These are phyloP conservation scores for Gynochthodes officinalis DNA, from an alignment of 257 asterid species.

Conservation along the genomic window DNA sequence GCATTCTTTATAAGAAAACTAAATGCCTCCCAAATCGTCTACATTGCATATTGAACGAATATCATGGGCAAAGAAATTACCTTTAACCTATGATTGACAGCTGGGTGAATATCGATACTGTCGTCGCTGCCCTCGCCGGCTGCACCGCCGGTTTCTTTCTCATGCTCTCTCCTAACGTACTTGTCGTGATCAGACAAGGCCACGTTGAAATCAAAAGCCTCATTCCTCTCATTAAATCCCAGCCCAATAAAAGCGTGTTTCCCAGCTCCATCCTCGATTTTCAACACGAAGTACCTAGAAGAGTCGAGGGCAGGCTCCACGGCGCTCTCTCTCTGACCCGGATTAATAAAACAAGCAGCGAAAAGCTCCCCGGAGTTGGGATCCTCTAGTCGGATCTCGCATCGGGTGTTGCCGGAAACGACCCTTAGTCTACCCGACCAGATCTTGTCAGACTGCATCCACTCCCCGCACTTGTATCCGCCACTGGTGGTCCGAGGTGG, in stretches of 20 bases:
- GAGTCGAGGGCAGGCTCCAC: constrained; percentile 93
- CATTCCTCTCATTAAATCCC: constrained; percentile 91
- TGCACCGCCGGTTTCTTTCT: constrained; percentile 43
- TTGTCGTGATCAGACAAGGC: constrained; percentile 90
- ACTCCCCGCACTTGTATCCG: constrained; percentile 99
- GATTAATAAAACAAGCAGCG: constrained; percentile 86
- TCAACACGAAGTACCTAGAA: constrained; percentile 81
- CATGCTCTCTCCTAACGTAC: constrained; percentile 77
- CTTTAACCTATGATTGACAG: constrained; percentile 86
- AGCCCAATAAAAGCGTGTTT: constrained; percentile 88
- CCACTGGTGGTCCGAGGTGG: constrained; percentile 95
- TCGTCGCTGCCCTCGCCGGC: constrained; percentile 42
- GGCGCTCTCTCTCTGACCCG: constrained; percentile 85
- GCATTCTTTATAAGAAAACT: not conserved
- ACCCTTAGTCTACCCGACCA: constrained; percentile 95
- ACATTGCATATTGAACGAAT: too few species aligned
- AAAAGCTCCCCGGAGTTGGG: constrained; percentile 88
- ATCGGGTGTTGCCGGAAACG: constrained; percentile 66
- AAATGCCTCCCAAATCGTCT: too few species aligned
- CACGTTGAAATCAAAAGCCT: constrained; percentile 93
- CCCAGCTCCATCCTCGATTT: constrained; percentile 92
- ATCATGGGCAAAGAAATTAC: constrained; percentile 22
- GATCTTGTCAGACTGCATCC: constrained; percentile 98
- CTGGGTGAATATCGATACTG: constrained; percentile 77
- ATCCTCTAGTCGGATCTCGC: constrained; percentile 97